These are phyloP conservation scores for Fusarium verticillioides DNA, from an alignment of 2,329 filamentous ascomycete genomes.

Conservation along the genomic window DNA sequence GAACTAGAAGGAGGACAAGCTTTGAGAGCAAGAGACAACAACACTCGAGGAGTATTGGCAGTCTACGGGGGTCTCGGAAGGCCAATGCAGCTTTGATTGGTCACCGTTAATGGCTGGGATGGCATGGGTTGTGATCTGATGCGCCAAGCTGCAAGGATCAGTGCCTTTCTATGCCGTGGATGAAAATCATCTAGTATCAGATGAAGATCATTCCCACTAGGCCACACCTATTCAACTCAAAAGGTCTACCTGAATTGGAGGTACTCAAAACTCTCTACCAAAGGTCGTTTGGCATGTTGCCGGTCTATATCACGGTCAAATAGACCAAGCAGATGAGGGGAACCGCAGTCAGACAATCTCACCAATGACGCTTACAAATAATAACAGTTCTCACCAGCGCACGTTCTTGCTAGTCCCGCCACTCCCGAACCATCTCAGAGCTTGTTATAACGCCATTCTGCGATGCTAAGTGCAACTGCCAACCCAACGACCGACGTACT, in stretches of 20 bases:
- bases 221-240: accelerated
- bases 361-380: neutral
- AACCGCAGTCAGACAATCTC: neutral
- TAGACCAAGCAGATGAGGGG: neutral
- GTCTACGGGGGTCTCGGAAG: neutral
- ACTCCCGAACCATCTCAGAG: neutral
- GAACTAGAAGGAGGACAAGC: neutral
- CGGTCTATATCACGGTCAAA: neutral
- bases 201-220: neutral
- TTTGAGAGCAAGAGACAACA: neutral
- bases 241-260: accelerated
- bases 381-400: neutral
- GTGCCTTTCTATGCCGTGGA: accelerated
- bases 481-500: neutral
- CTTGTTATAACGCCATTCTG: neutral
- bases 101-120: neutral
- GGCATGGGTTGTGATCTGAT: neutral
- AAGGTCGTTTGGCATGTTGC: neutral
- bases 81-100: neutral
- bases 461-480: neutral
- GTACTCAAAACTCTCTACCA: accelerated
- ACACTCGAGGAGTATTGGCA: accelerated
- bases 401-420: neutral
- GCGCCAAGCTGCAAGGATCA: neutral
- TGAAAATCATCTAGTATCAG: neutral